A percentile compares a stretch with the other conserved stretches of the same genome.
Conservation (phyloP, 768 basidiomycete genomes). For the Lepiota venenata region DNA sequence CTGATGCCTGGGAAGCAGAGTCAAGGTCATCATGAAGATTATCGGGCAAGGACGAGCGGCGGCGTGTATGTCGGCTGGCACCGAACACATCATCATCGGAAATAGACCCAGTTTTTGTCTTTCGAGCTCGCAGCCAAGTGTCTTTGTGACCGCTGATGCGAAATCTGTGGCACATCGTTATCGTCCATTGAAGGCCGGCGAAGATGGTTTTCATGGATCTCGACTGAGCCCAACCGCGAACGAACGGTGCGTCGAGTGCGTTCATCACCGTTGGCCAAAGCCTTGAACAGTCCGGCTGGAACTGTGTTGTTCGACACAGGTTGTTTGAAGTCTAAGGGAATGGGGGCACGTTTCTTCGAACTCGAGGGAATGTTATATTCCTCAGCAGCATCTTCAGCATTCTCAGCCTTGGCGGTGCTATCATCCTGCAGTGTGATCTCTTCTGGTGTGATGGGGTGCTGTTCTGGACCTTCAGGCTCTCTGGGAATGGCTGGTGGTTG, state of each 20-base stretch:
- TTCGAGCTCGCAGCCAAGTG: conserved; percentile 57
- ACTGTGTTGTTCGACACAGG: conserved; percentile 58
- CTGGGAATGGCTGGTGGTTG: conserved; percentile 27
- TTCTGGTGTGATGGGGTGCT: conserved; percentile 9
- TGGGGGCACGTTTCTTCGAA: conserved; percentile 62
- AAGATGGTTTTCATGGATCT: conserved; percentile 60
- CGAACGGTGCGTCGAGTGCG: conserved; percentile 69
- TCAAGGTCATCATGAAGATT: conserved; percentile 44
- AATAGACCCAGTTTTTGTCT: conserved; percentile 19
- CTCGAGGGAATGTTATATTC: conserved; percentile 17
- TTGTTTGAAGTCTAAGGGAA: conserved; percentile 71
- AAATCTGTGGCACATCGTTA: conserved; percentile 63
- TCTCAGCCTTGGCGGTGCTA: conserved; percentile 6
- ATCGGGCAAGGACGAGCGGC: conserved; percentile 57
- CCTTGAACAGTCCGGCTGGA: conserved; percentile 85
- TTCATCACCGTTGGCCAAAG: conserved; percentile 59
- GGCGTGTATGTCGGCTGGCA: conserved; percentile 33
- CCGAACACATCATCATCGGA: conserved; percentile 35
- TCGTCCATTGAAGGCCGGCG: conserved; percentile 78
- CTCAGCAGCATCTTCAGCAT: conserved; percentile 12
- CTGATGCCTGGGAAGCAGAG: conserved; percentile 42
- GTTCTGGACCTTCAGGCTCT: neutral
- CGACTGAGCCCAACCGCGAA: conserved; percentile 71
- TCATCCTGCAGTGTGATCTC: conserved; percentile 10
- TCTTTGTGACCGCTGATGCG: conserved; percentile 45